Conservation (phyloP, 495 filamentous ascomycete species). For the Podospora pseudoanserina region DNA sequence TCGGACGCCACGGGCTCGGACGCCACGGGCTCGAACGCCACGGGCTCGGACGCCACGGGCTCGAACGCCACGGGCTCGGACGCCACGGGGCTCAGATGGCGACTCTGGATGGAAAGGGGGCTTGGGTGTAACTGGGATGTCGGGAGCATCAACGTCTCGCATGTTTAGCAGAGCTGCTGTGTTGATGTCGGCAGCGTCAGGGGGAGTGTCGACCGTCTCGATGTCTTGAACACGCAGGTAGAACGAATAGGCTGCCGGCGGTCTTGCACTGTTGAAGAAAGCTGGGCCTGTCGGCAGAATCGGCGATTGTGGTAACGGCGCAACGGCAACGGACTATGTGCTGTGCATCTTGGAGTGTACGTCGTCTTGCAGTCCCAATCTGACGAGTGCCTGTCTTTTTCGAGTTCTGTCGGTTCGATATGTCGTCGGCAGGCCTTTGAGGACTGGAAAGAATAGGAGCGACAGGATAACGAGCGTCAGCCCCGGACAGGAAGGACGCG, state of each 20-base stretch:
- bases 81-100: not conserved
- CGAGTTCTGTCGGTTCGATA: not conserved
- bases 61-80: not conserved
- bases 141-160: not conserved
- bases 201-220: not conserved
- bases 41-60: not conserved
- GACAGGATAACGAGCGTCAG: not conserved
- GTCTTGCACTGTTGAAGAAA: not conserved
- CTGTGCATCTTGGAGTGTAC: constrained; percentile 13
- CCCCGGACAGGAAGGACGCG: not conserved
- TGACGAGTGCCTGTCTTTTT: not conserved
- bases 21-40: not conserved
- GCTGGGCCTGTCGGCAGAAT: not conserved
- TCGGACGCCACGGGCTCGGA: not conserved
- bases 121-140: not conserved
- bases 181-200: not conserved
- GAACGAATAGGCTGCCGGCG: not conserved
- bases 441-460: not conserved
- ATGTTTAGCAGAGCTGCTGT: not conserved
- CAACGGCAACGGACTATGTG: constrained; percentile 10
- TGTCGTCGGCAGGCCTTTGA: not conserved
- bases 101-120: not conserved
- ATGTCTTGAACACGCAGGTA: no score
- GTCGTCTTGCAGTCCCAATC: not conserved
- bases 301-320: not conserved